Conservation (phyloP, 1,284 basidiomycete genomes). For the Inonotus hispidus region DNA sequence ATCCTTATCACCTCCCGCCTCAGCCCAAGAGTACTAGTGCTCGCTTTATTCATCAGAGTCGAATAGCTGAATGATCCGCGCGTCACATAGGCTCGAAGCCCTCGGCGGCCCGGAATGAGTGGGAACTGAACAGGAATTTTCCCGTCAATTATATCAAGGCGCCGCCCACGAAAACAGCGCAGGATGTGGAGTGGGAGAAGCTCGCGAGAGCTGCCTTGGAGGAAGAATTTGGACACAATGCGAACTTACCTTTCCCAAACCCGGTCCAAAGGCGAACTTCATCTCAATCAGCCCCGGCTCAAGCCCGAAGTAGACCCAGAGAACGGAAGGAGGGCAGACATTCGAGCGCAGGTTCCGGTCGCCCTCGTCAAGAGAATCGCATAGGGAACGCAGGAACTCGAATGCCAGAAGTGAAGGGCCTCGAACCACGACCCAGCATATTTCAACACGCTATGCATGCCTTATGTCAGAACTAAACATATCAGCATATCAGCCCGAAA, state of each 20-base stretch:
- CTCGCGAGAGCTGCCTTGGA: background rate
- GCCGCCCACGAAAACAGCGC: too few species aligned
- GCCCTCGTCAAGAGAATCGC: background rate
- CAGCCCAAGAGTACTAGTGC: background rate
- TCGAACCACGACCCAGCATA: too few species aligned
- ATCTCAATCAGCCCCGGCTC: background rate
- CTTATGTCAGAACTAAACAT: too few species aligned
- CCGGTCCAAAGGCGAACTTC: background rate
- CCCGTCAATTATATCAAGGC: background rate
- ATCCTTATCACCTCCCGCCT: background rate
- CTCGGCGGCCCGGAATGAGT: constrained; percentile 6
- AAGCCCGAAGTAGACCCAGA: background rate
- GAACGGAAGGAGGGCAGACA: background rate
- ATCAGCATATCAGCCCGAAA: too few species aligned
- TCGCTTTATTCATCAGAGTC: background rate
- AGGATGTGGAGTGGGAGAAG: background rate
- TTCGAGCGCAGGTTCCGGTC: background rate
- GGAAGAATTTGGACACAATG: background rate
- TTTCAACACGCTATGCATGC: too few species aligned
- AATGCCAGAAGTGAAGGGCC: background rate
- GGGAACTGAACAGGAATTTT: constrained; percentile 10
- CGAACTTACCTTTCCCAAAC: constrained; percentile 4
- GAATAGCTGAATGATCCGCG: background rate
- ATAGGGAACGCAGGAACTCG: background rate
- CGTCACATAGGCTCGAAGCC: background rate